Evolutionary conservation across 305 asterid species (phyloP), one percentile per base, ranked within the genome.

Genomic region (Fraxinus sp.): DNA sequence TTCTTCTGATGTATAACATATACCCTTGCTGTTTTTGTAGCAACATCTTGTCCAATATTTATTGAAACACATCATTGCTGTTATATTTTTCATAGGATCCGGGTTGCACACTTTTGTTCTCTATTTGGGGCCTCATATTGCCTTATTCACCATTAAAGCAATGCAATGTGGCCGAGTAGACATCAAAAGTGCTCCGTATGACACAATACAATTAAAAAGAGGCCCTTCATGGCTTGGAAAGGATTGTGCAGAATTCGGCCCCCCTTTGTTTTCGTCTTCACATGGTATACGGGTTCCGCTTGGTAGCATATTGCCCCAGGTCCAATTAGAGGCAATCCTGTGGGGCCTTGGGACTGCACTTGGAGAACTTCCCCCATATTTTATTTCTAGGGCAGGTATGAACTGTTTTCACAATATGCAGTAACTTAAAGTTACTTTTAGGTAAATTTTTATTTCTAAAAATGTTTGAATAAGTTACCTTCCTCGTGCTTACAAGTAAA

Each of bases 301-400:
- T 26, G 83, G 94, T 81, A 92, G 93, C 87, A 90, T 94, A 87
- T 86, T 94, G 86, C 97, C 94, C 6, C 95, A 93, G 81, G 93
- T 94, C 85, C 98, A 94, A 89, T 81, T 94, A 72, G 98, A 94
- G 92, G 97, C 97, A 68, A 59, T 94, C 79, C 76, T 94, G 70
- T 94, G 98, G 98, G 98, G 98, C 82, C 82, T 93, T 39, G 97
- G 98, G 64, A 94, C 98, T 64, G 98, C 98, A 74, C 97, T 94
- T 76, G 98, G 98, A 73, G 98, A 94, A 89, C 97, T 94, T 20
- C 98, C 97, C 57, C 98, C 98, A 7, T 94, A 93, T 87, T 94
- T 94, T 88, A 94, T 94, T 84, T 94, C 98, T 81, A 89, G 98
- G 88, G 98, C 98, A 84, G 98, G 98, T 94, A 84, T 66, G 84